phyloP scores from a whole-genome alignment of 139 green algal genomes.

The Volvox africanus region DNA sequence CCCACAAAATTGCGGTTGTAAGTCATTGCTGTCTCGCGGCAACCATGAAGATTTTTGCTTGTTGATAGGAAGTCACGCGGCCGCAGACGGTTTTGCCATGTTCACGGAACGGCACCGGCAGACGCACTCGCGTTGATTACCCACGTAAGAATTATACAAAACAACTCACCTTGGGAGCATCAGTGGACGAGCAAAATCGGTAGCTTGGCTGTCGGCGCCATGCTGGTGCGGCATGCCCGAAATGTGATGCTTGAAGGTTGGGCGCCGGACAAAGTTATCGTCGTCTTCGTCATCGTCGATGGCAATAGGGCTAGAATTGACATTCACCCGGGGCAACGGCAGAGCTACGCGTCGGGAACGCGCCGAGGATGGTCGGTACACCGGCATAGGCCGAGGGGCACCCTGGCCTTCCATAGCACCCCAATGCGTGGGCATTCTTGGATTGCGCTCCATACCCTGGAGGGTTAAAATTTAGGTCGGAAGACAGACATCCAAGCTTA shows the following conservation, averaged over 20 bases:
- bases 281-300: constrained; percentile 30
- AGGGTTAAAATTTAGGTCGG: neutral
- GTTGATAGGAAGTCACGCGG: no score
- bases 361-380: constrained; percentile 13
- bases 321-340: neutral
- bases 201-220: neutral
- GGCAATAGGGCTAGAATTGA: neutral
- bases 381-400: neutral
- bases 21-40: no score
- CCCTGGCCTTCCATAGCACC: neutral
- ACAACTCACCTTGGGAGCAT: neutral
- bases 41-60: no score
- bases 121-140: no score
- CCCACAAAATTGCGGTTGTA: no score
- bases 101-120: no score
- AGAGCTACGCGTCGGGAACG: neutral
- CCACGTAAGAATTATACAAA: no score
- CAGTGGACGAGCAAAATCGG: neutral
- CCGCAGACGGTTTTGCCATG: no score
- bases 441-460: neutral
- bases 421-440: neutral
- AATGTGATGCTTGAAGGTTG: neutral
- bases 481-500: neutral
- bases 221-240: neutral
- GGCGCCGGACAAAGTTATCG: neutral